These are phyloP conservation scores for Euphrasia confusa DNA, from an alignment of 257 asterid species.

Conservation along the genomic window DNA sequence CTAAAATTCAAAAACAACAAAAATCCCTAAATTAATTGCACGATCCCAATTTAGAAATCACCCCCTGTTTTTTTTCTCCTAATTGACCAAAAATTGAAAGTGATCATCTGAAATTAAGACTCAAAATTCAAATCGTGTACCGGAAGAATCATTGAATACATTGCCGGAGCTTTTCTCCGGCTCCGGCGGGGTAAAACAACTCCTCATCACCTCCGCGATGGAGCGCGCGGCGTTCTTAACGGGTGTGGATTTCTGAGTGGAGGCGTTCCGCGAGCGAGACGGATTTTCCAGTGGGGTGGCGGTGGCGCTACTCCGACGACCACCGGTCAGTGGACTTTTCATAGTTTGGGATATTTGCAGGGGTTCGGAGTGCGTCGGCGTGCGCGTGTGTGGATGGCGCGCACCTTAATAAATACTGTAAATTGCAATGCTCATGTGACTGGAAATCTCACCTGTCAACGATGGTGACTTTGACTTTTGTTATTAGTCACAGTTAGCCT, in stretches of 20 bases:
- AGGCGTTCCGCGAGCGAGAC: constrained; percentile 34
- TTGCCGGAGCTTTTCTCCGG: constrained; percentile 28
- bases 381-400: constrained; percentile 37
- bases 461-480: constrained; percentile 35
- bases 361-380: background rate
- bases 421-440: too few species aligned
- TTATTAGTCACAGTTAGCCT: background rate
- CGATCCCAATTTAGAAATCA: background rate
- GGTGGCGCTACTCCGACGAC: constrained; percentile 35
- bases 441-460: constrained; percentile 24
- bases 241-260: constrained; percentile 38
- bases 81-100: constrained; percentile 1
- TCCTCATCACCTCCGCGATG: constrained; percentile 45
- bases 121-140: constrained; percentile 28
- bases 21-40: background rate
- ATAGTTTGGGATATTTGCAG: constrained; percentile 21
- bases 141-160: constrained; percentile 41
- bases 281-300: constrained; percentile 34
- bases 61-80: background rate
- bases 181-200: constrained; percentile 71
- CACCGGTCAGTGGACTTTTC: constrained; percentile 40
- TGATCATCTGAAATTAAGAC: background rate
- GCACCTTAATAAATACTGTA: constrained; percentile 21
- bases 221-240: constrained; percentile 45
- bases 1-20: background rate